Conservation (phyloP, 208 protist species). For the Crithidia acanthocephali region DNA sequence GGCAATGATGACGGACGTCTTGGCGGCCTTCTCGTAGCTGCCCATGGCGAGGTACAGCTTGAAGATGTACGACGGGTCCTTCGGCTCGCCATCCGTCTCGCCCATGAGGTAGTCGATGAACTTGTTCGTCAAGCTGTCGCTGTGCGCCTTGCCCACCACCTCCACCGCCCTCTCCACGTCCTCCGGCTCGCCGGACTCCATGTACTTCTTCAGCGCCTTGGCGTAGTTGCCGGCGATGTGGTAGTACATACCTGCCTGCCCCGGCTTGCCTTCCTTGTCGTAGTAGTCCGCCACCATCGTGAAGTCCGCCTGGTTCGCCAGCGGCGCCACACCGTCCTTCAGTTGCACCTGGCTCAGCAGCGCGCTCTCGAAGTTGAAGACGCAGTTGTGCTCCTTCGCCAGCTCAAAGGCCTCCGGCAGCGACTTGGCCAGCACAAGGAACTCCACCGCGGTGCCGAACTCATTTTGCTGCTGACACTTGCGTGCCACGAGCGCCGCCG, state of each 20-base stretch:
- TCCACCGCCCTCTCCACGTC: conserved; percentile 94
- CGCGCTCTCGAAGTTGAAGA: conserved; percentile 86
- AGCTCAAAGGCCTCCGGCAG: conserved; percentile 94
- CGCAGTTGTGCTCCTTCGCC: conserved; percentile 86
- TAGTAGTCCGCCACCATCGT: conserved; percentile 93
- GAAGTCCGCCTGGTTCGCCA: conserved; percentile 77
- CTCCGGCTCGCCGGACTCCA: conserved; percentile 86
- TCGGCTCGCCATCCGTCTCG: conserved; percentile 94
- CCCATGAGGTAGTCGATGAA: conserved; percentile 98
- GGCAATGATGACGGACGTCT: conserved; percentile 96
- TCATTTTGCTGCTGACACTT: conserved; percentile 91
- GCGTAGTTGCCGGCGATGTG: conserved; percentile 90
- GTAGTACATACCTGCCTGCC: conserved; percentile 93
- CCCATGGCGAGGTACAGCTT: conserved; percentile 97
- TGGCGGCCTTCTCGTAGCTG: conserved; percentile 95
- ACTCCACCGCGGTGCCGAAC: conserved; percentile 94
- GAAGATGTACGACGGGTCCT: conserved; percentile 98
- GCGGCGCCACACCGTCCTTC: conserved; percentile 84
- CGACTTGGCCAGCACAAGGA: conserved; percentile 95
- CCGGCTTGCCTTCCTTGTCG: conserved; percentile 81
- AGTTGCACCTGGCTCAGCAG: conserved; percentile 81
- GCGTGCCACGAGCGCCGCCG: conserved; percentile 92
- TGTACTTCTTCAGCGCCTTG: conserved; percentile 91
- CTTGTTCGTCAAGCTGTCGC: conserved; percentile 92
- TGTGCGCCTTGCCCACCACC: conserved; percentile 93